Conservation (phyloP, 2,329 filamentous ascomycete genomes). For the Phoma sp. region DNA sequence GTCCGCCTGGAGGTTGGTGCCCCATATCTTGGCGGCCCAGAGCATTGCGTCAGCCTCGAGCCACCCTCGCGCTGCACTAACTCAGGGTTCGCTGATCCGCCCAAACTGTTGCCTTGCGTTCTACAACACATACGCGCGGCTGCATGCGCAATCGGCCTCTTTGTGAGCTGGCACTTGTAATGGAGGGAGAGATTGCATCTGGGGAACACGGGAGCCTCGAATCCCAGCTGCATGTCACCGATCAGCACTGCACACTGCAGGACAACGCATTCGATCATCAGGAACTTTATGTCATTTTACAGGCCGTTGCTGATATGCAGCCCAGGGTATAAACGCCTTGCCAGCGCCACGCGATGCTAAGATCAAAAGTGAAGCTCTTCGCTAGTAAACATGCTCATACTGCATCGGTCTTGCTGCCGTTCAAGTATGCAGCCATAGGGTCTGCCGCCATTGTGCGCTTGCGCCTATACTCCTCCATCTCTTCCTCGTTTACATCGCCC, state of each 20-base stretch:
- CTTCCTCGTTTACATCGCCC: constrained; percentile 77
- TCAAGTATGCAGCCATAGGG: constrained; percentile 81
- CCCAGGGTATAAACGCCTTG: constrained; percentile 29
- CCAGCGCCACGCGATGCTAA: constrained; percentile 46
- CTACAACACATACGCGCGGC: constrained; percentile 44
- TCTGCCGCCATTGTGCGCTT: constrained; percentile 77
- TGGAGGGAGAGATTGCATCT: constrained; percentile 23
- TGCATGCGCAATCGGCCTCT: constrained; percentile 38
- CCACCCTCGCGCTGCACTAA: constrained; percentile 17
- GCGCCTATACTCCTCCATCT: constrained; percentile 83
- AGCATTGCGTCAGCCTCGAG: constrained; percentile 35
- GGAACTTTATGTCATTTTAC: constrained; percentile 44
- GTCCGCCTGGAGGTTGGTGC: constrained; percentile 25
- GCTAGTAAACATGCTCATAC: constrained; percentile 38
- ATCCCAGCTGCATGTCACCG: constrained; percentile 31
- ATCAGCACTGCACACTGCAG: constrained; percentile 34
- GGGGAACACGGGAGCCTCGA: constrained; percentile 19
- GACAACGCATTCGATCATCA: constrained; percentile 44
- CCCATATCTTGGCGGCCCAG: constrained; percentile 21
- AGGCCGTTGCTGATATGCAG: constrained; percentile 27
- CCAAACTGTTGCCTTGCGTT: constrained; percentile 26
- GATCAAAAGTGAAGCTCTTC: constrained; percentile 23
- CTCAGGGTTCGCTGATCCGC: not conserved
- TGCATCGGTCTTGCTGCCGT: constrained; percentile 73
- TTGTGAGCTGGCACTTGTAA: constrained; percentile 34